Conservation (phyloP, 768 basidiomycete genomes). For the Naganishia friedmannii region DNA sequence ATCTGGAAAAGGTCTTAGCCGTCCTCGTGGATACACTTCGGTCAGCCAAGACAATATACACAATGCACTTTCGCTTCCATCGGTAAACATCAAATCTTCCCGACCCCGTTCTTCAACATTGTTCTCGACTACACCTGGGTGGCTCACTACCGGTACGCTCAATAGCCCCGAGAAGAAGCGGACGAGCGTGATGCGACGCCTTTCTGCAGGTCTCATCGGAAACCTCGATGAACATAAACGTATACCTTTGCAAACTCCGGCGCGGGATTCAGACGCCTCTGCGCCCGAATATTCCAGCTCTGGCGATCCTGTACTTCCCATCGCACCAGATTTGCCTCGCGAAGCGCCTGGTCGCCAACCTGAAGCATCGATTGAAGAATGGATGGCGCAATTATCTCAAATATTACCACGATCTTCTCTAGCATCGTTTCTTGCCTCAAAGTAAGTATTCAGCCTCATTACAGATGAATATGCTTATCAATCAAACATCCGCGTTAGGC, state of each 20-base stretch:
- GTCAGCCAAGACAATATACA: slow-evolving; percentile 10
- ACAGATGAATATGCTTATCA: slow-evolving; percentile 27
- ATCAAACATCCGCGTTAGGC: slow-evolving; percentile 55
- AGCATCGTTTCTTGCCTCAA: slow-evolving; percentile 73
- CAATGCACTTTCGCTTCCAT: not conserved
- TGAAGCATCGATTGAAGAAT: slow-evolving; percentile 57
- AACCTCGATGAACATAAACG: slow-evolving; percentile 6
- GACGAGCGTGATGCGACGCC: slow-evolving; percentile 13
- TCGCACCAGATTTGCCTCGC: slow-evolving; percentile 19
- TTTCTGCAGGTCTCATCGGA: slow-evolving; percentile 28
- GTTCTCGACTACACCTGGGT: slow-evolving; percentile 15
- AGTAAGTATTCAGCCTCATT: slow-evolving; percentile 55
- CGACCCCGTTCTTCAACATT: slow-evolving; percentile 29
- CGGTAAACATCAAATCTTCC: not conserved
- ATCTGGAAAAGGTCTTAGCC: not conserved
- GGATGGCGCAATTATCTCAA: slow-evolving; percentile 64
- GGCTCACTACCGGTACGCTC: slow-evolving; percentile 4
- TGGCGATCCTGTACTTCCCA: slow-evolving; percentile 34
- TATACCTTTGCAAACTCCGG: slow-evolving; percentile 41
- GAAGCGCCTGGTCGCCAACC: not conserved
- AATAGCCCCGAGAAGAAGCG: slow-evolving; percentile 23
- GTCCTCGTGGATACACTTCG: not conserved
- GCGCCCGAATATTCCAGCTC: slow-evolving; percentile 35
- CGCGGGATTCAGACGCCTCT: slow-evolving; percentile 25
- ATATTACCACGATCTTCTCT: slow-evolving; percentile 74